A percentile compares a stretch with the other conserved stretches of the same genome.
These are phyloP conservation scores for Truncatella angustata DNA, from an alignment of 2,329 filamentous ascomycete species.

Conservation along the genomic window DNA sequence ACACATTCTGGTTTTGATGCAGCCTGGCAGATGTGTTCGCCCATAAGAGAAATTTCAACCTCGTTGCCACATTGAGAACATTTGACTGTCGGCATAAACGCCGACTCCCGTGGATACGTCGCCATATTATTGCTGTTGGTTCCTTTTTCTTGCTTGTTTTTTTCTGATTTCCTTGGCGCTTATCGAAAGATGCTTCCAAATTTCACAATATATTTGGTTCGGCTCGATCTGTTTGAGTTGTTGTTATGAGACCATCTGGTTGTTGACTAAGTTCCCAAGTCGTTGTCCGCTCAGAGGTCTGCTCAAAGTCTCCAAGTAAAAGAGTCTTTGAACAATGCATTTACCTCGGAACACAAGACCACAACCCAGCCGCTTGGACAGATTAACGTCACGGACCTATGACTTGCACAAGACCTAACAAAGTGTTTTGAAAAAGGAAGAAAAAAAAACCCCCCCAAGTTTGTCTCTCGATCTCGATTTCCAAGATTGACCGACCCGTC, in stretches of 20 bases:
- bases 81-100: conserved; percentile 80
- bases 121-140: conserved; percentile 40
- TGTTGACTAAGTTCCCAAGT: too few species aligned
- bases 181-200: too few species aligned
- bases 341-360: conserved; percentile 2
- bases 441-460: too few species aligned
- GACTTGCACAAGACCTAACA: conserved; percentile 4
- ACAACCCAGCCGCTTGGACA: not conserved
- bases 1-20: conserved; percentile 44
- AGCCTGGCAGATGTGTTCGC: conserved; percentile 72
- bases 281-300: too few species aligned
- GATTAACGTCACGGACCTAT: conserved; percentile 2
- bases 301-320: too few species aligned
- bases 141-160: conserved; percentile 2
- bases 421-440: conserved; percentile 8
- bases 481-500: not conserved
- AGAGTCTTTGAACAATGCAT: not conserved
- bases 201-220: too few species aligned
- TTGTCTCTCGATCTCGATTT: not conserved
- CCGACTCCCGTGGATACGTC: conserved; percentile 55
- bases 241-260: too few species aligned
- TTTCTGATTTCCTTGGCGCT: not conserved
- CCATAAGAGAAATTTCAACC: conserved; percentile 83
- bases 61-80: conserved; percentile 77
- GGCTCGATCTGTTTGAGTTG: too few species aligned